These are phyloP conservation scores for Calcarisporium arbuscula DNA, from an alignment of 2,329 filamentous ascomycete species.

Conservation along the genomic window DNA sequence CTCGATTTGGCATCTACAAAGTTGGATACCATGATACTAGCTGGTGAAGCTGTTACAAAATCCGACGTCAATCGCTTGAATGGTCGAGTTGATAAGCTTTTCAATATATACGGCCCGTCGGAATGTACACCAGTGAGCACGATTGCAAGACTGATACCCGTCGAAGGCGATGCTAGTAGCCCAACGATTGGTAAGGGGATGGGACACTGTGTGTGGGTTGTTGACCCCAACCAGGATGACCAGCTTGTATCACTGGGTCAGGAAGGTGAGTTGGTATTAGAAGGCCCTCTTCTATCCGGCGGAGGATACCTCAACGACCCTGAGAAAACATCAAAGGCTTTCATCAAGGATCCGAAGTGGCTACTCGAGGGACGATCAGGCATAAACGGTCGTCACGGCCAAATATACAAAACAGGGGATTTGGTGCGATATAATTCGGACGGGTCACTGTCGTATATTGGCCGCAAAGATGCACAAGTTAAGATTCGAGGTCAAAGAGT, in stretches of 20 bases:
- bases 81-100: conserved; percentile 21
- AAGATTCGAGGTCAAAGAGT: conserved; percentile 46
- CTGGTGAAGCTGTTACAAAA: conserved; percentile 31
- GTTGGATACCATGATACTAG: conserved; percentile 34
- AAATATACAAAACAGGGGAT: conserved; percentile 30
- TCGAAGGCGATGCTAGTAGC: not conserved
- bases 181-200: not conserved
- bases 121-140: conserved; percentile 14
- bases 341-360: conserved; percentile 39
- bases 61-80: not conserved
- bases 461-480: conserved; percentile 40
- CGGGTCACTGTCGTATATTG: conserved; percentile 20
- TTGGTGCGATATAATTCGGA: conserved; percentile 18
- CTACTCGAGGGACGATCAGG: conserved; percentile 6
- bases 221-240: conserved; percentile 18
- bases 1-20: conserved; percentile 33
- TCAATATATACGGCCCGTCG: conserved; percentile 13
- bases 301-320: conserved; percentile 41
- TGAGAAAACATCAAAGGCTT: conserved; percentile 36
- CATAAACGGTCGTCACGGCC: conserved; percentile 21
- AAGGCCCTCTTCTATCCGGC: conserved; percentile 38
- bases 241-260: conserved; percentile 18
- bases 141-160: conserved; percentile 30
- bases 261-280: conserved; percentile 28
- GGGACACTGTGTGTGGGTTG: conserved; percentile 19